phyloP scores from a whole-genome alignment of 2,329 filamentous ascomycete genomes.

The Macrophomina tecta region DNA sequence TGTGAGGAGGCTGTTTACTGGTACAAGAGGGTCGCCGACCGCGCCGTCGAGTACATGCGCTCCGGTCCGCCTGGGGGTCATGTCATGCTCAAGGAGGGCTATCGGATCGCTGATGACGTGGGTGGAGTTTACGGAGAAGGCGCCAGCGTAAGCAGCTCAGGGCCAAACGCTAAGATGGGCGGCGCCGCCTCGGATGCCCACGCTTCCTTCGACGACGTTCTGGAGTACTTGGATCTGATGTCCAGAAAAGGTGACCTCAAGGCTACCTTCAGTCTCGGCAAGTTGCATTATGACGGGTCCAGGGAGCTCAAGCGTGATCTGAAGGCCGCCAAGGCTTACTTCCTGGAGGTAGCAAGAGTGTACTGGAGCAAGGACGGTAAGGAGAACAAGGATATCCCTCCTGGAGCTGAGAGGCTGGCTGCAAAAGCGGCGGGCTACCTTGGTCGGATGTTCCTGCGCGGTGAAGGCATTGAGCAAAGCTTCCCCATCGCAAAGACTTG shows the following conservation, averaged over 20 bases:
- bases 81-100: constrained; percentile 76
- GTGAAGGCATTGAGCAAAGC: constrained; percentile 82
- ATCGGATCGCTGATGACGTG: constrained; percentile 85
- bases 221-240: constrained; percentile 92
- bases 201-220: constrained; percentile 87
- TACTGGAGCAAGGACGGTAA: constrained; percentile 86
- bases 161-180: constrained; percentile 77
- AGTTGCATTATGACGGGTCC: constrained; percentile 87
- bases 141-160: constrained; percentile 87
- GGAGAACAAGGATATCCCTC: constrained; percentile 70
- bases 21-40: constrained; percentile 93
- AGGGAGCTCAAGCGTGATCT: constrained; percentile 76
- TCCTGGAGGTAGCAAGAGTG: constrained; percentile 76
- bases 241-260: constrained; percentile 88
- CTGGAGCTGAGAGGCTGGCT: constrained; percentile 76
- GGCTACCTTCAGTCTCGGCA: constrained; percentile 83
- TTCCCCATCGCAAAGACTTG: constrained; percentile 77
- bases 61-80: constrained; percentile 90
- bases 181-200: constrained; percentile 79
- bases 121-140: constrained; percentile 96
- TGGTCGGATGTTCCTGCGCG: constrained; percentile 86
- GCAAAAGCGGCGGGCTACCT: constrained; percentile 86
- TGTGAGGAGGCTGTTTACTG: constrained; percentile 86
- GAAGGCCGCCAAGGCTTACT: constrained; percentile 77
- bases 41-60: constrained; percentile 85